These are phyloP conservation scores for Eucalyptus erythrocorys DNA, from an alignment of 345 rosid genomes.

Conservation along the genomic window DNA sequence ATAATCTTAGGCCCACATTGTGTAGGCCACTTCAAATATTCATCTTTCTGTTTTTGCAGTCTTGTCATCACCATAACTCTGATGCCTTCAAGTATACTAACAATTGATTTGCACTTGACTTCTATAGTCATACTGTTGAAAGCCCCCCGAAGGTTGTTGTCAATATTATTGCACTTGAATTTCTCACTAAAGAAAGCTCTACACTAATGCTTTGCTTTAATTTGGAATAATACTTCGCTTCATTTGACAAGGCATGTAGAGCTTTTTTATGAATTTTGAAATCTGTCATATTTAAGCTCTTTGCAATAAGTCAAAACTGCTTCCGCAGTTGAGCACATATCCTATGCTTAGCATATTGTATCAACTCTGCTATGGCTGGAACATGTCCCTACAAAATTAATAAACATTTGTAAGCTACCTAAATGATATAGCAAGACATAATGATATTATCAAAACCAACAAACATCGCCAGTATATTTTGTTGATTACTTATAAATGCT, in stretches of 20 bases:
- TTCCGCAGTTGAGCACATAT: neutral
- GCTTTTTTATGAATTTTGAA: neutral
- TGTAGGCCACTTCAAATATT: neutral
- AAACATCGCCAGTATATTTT: neutral
- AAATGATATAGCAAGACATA: neutral
- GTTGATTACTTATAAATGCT: neutral
- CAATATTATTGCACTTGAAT: neutral
- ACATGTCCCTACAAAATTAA: rapidly evolving
- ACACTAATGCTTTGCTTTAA: neutral
- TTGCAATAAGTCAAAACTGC: rapidly evolving
- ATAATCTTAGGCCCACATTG: neutral
- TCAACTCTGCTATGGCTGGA: rapidly evolving
- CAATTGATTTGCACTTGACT: neutral
- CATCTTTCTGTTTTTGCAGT: neutral
- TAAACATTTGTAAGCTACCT: neutral
- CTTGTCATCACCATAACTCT: neutral
- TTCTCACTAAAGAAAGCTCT: neutral
- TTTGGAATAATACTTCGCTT: neutral
- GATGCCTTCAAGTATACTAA: neutral
- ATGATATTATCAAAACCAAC: no score
- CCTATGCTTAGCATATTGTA: neutral
- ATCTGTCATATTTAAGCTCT: neutral
- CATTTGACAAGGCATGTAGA: neutral
- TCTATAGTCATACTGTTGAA: neutral
- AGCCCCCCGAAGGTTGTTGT: neutral